Evolutionary conservation across 2,329 filamentous ascomycete genomes (phyloP).

Genomic region (Phoma sp.): DNA sequence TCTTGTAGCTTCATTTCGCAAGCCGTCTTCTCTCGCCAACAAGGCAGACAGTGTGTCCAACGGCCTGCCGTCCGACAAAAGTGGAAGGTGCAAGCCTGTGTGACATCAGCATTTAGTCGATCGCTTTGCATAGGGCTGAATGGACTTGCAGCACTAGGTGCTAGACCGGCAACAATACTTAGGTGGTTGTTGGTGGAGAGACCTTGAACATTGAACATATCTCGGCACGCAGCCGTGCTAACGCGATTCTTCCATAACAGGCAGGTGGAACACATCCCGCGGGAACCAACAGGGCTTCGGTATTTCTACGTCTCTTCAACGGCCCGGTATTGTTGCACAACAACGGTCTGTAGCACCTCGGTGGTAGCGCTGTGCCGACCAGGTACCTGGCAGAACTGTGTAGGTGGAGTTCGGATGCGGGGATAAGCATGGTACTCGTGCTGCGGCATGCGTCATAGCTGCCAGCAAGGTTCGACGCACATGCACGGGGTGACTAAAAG

Average conservation of each 20-base stretch:
- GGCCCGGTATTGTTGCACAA: not conserved
- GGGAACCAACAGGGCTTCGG: not conserved
- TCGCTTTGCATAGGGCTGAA: not conserved
- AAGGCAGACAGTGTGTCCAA: slow-evolving; percentile 1
- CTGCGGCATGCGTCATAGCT: slow-evolving; percentile 1
- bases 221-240: not conserved
- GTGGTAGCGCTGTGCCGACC: not conserved
- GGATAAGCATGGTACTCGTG: slow-evolving; percentile 7
- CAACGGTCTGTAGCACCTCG: not conserved
- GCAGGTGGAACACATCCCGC: slow-evolving; percentile 8
- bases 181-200: slow-evolving; percentile 6
- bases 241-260: slow-evolving; percentile 11
- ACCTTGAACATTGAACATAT: not conserved
- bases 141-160: not conserved
- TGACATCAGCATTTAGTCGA: slow-evolving; percentile 9
- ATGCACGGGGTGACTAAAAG: slow-evolving; percentile 10
- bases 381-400: slow-evolving; percentile 5
- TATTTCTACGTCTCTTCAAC: not conserved
- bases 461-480: slow-evolving; percentile 5
- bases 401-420: slow-evolving; percentile 3
- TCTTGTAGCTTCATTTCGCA: slow-evolving; percentile 6
- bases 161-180: not conserved
- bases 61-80: slow-evolving; percentile 1
- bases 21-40: slow-evolving; percentile 2
- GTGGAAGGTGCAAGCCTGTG: slow-evolving; percentile 7